A percentile compares a stretch with the other conserved stretches of the same genome.
Evolutionary conservation across 2,329 filamentous ascomycete genomes (phyloP).

Genomic region (Xylariaceae sp.): DNA sequence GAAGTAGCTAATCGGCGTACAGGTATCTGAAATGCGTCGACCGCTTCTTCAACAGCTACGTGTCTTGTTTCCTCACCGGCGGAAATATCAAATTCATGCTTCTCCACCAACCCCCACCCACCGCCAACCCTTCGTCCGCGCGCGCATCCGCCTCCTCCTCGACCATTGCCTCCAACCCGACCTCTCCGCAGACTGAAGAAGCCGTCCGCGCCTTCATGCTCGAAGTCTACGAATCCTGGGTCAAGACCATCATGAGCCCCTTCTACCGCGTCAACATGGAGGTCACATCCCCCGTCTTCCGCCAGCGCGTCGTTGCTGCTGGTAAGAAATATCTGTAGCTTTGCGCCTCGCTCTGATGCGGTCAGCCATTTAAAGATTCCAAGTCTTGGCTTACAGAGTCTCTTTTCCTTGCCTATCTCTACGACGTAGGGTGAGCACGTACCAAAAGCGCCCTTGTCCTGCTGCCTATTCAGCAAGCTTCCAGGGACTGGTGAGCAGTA

Average conservation of each 20-base stretch:
- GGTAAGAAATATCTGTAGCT: slow-evolving; percentile 84
- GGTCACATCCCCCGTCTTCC: slow-evolving; percentile 82
- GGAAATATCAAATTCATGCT: slow-evolving; percentile 92
- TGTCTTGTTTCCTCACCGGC: slow-evolving; percentile 90
- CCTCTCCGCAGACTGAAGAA: slow-evolving; percentile 86
- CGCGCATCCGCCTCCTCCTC: slow-evolving; percentile 33
- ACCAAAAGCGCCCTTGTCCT: too few relatives aligned
- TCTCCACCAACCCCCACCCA: slow-evolving; percentile 88
- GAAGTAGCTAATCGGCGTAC: not conserved
- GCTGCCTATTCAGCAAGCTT: too few relatives aligned
- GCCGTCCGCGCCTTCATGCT: slow-evolving; percentile 91
- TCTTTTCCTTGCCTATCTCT: too few relatives aligned
- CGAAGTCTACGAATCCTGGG: slow-evolving; percentile 94
- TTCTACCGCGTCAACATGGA: slow-evolving; percentile 87
- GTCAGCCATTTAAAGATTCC: too few relatives aligned
- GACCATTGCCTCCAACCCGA: slow-evolving; percentile 77
- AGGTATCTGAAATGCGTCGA: slow-evolving; percentile 92
- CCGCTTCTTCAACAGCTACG: slow-evolving; percentile 92
- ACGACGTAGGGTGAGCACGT: too few relatives aligned
- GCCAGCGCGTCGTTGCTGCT: slow-evolving; percentile 74
- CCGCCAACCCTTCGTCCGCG: slow-evolving; percentile 39
- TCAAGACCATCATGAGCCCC: slow-evolving; percentile 95
- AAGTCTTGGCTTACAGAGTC: too few relatives aligned
- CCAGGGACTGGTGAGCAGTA: too few relatives aligned
- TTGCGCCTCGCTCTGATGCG: not conserved